These are phyloP conservation scores for Marvania coccoides DNA, from an alignment of 139 green algal genomes.

Conservation along the genomic window DNA sequence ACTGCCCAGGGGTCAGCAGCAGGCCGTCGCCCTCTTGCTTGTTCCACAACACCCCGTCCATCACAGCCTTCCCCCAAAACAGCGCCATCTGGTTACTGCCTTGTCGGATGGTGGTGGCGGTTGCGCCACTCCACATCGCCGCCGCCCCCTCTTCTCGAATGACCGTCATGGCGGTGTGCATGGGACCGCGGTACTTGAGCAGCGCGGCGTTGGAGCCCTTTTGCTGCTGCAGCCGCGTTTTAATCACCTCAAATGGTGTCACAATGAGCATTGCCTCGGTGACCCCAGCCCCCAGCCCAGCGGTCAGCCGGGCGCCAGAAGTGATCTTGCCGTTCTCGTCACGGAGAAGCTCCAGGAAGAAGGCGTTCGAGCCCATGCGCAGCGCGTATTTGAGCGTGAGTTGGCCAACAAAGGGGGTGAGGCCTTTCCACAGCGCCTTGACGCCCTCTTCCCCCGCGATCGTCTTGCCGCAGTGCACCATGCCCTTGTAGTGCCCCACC, in stretches of 20 bases:
- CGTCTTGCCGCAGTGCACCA: conserved; percentile 64
- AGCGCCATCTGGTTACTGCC: conserved; percentile 96
- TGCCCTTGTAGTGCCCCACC: conserved; percentile 71
- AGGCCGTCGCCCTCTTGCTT: conserved; percentile 81
- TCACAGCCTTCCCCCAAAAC: conserved; percentile 86
- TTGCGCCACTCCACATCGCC: conserved; percentile 80
- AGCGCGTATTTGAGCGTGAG: conserved; percentile 94
- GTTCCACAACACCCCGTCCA: conserved; percentile 67
- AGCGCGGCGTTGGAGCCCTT: conserved; percentile 51
- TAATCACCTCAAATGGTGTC: conserved; percentile 94
- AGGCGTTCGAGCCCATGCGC: conserved; percentile 85
- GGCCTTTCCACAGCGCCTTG: conserved; percentile 84
- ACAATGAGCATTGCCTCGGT: conserved; percentile 90
- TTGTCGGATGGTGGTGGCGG: conserved; percentile 85
- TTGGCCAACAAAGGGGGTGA: conserved; percentile 91
- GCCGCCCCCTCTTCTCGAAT: conserved; percentile 73
- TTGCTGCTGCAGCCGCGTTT: conserved; percentile 94
- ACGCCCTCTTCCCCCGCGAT: conserved; percentile 75
- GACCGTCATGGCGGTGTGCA: conserved; percentile 77
- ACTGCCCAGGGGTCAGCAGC: conserved; percentile 64
- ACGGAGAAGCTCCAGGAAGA: conserved; percentile 74
- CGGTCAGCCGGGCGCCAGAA: conserved; percentile 16
- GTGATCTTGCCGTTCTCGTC: conserved; percentile 58
- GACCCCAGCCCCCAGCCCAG: conserved; percentile 76
- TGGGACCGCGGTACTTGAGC: conserved; percentile 80